A percentile compares a stretch with the other conserved stretches of the same genome.
These are phyloP conservation scores for Hypoxylon sp. DNA, from an alignment of 2,329 filamentous ascomycete species.

Conservation along the genomic window DNA sequence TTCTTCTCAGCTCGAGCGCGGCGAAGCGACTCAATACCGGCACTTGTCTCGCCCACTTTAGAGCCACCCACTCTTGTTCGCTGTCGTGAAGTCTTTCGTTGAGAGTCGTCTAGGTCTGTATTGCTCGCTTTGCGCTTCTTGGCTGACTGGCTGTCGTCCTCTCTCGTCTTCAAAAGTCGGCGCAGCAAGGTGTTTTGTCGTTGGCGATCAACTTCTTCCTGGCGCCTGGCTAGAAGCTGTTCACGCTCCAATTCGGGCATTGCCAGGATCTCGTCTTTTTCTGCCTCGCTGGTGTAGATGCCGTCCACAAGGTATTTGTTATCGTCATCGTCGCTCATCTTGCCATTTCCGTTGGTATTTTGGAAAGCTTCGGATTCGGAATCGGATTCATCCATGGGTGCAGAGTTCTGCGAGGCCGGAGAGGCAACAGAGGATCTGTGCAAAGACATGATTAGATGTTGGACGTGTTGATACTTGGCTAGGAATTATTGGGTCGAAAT, in stretches of 20 bases:
- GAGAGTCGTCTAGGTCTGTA: constrained; percentile 80
- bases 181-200: constrained; percentile 84
- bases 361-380: constrained; percentile 73
- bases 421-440: constrained; percentile 75
- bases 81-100: constrained; percentile 77
- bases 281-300: constrained; percentile 76
- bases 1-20: constrained; percentile 70
- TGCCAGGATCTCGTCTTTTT: constrained; percentile 81
- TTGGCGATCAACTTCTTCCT: constrained; percentile 81
- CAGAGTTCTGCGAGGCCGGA: constrained; percentile 79
- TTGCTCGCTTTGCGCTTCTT: constrained; percentile 81
- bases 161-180: constrained; percentile 74
- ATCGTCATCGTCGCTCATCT: constrained; percentile 57
- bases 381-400: constrained; percentile 89
- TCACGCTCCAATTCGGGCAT: constrained; percentile 93
- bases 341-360: constrained; percentile 43
- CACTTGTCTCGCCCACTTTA: constrained; percentile 72
- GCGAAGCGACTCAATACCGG: constrained; percentile 75
- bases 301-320: constrained; percentile 86
- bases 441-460: too few relatives aligned
- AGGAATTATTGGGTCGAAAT: too few relatives aligned
- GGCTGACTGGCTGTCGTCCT: constrained; percentile 67
- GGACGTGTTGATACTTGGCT: too few relatives aligned
- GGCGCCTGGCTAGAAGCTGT: constrained; percentile 86
- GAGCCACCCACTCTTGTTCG: constrained; percentile 72